phyloP scores from a whole-genome alignment of 139 green algal genomes.

The Marvania coccoides region DNA sequence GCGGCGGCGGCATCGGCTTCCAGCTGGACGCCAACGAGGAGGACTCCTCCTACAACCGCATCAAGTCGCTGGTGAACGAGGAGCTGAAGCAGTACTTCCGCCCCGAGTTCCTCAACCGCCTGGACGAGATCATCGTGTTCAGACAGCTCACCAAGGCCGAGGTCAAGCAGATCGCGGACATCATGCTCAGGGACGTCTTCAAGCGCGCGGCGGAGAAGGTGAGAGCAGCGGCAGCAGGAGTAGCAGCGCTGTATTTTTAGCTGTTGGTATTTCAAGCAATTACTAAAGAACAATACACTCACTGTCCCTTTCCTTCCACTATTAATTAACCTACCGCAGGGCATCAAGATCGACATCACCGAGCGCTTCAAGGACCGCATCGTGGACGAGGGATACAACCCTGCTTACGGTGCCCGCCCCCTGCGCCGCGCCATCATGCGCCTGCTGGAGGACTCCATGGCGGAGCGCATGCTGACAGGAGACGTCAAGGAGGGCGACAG shows the following conservation, averaged over 20 bases:
- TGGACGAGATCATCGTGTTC: slow-evolving; percentile 99
- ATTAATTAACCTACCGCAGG: too few species aligned
- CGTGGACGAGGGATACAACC: slow-evolving; percentile 99
- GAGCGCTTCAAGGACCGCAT: slow-evolving; percentile 71
- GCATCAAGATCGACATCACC: slow-evolving; percentile 92
- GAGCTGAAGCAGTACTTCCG: slow-evolving; percentile 99
- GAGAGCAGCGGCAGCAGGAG: too few species aligned
- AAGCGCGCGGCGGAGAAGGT: slow-evolving; percentile 87
- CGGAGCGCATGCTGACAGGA: slow-evolving; percentile 86
- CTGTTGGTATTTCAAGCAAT: too few species aligned
- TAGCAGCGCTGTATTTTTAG: too few species aligned
- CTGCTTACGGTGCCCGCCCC: slow-evolving; percentile 93
- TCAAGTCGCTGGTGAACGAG: slow-evolving; percentile 98
- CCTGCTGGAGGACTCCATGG: slow-evolving; percentile 94
- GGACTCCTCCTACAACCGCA: slow-evolving; percentile 61
- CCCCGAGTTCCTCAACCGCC: slow-evolving; percentile 96
- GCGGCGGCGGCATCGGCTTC: slow-evolving; percentile 76
- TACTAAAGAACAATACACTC: too few species aligned
- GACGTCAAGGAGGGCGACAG: slow-evolving; percentile 92
- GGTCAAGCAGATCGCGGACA: slow-evolving; percentile 97
- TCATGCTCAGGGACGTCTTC: slow-evolving; percentile 96
- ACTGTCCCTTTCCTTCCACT: too few species aligned
- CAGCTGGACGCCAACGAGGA: slow-evolving; percentile 48
- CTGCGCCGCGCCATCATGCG: slow-evolving; percentile 98
- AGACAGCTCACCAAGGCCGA: slow-evolving; percentile 96